These are phyloP conservation scores for Fusarium nelsonii DNA, from an alignment of 2,329 filamentous ascomycete genomes.

Conservation along the genomic window DNA sequence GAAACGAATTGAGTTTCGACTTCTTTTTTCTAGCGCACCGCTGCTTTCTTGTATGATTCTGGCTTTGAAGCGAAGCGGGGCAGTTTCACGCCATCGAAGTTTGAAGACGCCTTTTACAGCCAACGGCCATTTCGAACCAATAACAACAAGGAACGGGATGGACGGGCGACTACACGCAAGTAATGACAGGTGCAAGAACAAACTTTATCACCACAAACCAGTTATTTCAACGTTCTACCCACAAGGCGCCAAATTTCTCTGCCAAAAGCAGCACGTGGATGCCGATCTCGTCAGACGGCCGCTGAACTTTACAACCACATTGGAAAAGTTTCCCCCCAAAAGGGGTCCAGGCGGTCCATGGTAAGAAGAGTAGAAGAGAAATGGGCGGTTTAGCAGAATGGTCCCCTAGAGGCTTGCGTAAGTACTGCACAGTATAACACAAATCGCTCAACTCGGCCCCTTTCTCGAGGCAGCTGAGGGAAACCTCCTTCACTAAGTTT, in stretches of 20 bases:
- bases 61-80: not conserved
- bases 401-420: no score
- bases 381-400: no score
- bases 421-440: no score
- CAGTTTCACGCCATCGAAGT: not conserved
- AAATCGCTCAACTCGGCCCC: no score
- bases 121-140: not conserved
- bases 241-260: not conserved
- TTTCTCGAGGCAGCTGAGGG: no score
- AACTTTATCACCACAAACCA: not conserved
- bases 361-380: no score
- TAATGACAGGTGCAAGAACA: not conserved
- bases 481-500: no score
- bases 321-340: not conserved
- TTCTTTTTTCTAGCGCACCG: not conserved
- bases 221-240: conserved; percentile 6
- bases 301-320: not conserved
- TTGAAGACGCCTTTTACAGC: not conserved
- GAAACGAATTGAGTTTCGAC: not conserved
- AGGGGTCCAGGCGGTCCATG: not conserved
- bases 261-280: conserved; percentile 1
- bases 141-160: not conserved
- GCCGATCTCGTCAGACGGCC: not conserved
- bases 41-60: not conserved
- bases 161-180: not conserved